phyloP scores from a whole-genome alignment of 1,284 basidiomycete species.

The Sutorius eximius region DNA sequence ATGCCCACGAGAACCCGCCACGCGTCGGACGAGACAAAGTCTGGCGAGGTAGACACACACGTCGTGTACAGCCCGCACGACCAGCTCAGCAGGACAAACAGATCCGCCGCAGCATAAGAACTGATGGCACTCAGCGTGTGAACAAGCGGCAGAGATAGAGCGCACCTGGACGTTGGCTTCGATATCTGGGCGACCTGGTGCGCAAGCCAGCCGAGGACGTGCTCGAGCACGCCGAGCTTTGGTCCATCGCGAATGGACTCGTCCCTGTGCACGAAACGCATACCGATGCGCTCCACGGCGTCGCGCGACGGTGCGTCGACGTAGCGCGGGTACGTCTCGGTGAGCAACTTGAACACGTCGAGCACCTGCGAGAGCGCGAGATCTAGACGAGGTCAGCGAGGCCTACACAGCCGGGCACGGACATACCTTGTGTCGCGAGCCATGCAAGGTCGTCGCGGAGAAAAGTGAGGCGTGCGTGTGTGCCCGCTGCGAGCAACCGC shows the following conservation, averaged over 20 bases:
- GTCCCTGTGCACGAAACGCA: constrained; percentile 61
- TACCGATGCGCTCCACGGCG: constrained; percentile 66
- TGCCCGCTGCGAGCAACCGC: constrained; percentile 50
- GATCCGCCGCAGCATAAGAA: constrained; percentile 59
- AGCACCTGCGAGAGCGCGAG: constrained; percentile 61
- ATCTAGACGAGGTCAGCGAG: constrained; percentile 42
- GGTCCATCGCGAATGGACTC: constrained; percentile 40
- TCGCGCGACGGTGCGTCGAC: constrained; percentile 68
- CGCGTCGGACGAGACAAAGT: constrained; percentile 45
- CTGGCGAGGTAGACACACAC: constrained; percentile 44
- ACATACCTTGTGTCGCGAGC: constrained; percentile 60
- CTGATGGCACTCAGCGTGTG: constrained; percentile 35
- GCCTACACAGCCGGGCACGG: background rate
- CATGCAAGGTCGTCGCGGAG: constrained; percentile 60
- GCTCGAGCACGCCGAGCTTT: constrained; percentile 60
- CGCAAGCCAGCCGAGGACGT: constrained; percentile 71
- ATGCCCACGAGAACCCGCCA: constrained; percentile 53
- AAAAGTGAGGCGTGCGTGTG: constrained; percentile 56
- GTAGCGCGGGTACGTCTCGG: constrained; percentile 76
- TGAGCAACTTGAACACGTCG: constrained; percentile 74
- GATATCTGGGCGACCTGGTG: constrained; percentile 59
- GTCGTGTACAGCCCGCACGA: constrained; percentile 62
- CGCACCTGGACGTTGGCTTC: constrained; percentile 53
- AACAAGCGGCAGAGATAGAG: constrained; percentile 2
- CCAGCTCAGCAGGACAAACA: constrained; percentile 78